Evolutionary conservation across 2,329 filamentous ascomycete species (phyloP).

Genomic region (Fusarium protoensiforme): DNA sequence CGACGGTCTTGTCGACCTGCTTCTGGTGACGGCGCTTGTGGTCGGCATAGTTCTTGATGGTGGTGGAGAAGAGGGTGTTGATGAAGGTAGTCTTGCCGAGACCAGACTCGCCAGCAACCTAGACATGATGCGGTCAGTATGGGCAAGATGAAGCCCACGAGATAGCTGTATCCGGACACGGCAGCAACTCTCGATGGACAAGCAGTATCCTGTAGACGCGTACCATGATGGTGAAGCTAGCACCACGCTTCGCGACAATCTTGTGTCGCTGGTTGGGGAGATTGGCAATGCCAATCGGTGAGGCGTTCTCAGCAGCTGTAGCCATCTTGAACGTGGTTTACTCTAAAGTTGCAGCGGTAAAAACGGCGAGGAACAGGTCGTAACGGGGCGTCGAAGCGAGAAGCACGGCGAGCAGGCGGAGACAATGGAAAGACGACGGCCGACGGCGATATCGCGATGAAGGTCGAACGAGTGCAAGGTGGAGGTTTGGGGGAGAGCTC

Average conservation of each 20-base stretch:
- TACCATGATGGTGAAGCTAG: conserved; percentile 99
- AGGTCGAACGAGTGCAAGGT: conserved; percentile 45
- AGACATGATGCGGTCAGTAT: conserved; percentile 31
- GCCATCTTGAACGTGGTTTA: conserved; percentile 58
- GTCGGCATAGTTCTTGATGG: conserved; percentile 99
- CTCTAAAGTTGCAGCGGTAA: conserved; percentile 10
- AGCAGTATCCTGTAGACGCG: conserved; percentile 36
- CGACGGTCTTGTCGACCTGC: conserved; percentile 99
- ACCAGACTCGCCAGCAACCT: conserved; percentile 98
- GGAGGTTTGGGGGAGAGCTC: conserved; percentile 44
- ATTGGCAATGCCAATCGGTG: conserved; percentile 80
- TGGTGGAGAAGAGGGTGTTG: conserved; percentile 99
- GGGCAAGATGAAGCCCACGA: not conserved
- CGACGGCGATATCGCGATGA: conserved; percentile 40
- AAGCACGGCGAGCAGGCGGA: conserved; percentile 31
- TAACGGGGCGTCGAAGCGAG: conserved; percentile 14
- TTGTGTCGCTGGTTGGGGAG: conserved; percentile 80
- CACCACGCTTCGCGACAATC: conserved; percentile 85
- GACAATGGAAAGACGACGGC: conserved; percentile 34
- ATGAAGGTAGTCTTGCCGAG: conserved; percentile 99
- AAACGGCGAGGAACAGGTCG: conserved; percentile 9
- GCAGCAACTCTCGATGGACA: not conserved
- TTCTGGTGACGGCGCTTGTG: conserved; percentile 99
- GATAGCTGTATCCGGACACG: not conserved
- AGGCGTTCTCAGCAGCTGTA: conserved; percentile 67